Evolutionary conservation across 2,329 filamentous ascomycete genomes (phyloP).

Genomic region (Aplosporella prunicola): DNA sequence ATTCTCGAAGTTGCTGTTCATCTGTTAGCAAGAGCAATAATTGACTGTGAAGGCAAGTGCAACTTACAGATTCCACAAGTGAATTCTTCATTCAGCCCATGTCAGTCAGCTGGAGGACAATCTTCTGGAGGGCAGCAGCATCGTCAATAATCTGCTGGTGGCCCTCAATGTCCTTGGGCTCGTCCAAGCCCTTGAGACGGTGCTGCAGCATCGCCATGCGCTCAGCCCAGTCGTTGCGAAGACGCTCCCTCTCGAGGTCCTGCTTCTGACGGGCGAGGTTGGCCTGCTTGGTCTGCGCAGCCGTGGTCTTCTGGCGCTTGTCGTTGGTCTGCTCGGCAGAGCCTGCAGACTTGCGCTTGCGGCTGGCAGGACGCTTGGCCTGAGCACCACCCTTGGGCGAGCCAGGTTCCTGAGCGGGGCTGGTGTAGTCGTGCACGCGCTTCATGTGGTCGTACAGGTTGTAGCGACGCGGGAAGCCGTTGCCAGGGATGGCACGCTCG

Average conservation of each 20-base stretch:
- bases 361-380: slow-evolving; percentile 20
- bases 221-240: slow-evolving; percentile 23
- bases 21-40: too few species aligned
- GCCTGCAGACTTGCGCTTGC: slow-evolving; percentile 25
- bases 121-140: slow-evolving; percentile 24
- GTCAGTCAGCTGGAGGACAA: slow-evolving; percentile 24
- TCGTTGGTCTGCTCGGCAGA: slow-evolving; percentile 22
- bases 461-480: slow-evolving; percentile 91
- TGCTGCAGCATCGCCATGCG: slow-evolving; percentile 28
- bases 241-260: slow-evolving; percentile 19
- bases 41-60: background rate
- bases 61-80: slow-evolving; percentile 8
- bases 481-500: slow-evolving; percentile 69
- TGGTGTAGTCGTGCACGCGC: slow-evolving; percentile 64
- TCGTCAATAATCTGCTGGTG: slow-evolving; percentile 28
- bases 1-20: background rate
- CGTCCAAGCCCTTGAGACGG: slow-evolving; percentile 21
- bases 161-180: slow-evolving; percentile 25
- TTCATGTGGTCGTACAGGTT: slow-evolving; percentile 97
- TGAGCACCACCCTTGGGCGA: slow-evolving; percentile 21
- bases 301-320: slow-evolving; percentile 25
- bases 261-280: slow-evolving; percentile 23
- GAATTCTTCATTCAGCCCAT: slow-evolving; percentile 22
- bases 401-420: slow-evolving; percentile 22
- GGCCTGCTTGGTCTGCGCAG: slow-evolving; percentile 17